A percentile compares a stretch with the other conserved stretches of the same genome.
These are phyloP conservation scores for Panicum virgatum DNA, from an alignment of 202 grass and related monocot genomes.

Conservation along the genomic window DNA sequence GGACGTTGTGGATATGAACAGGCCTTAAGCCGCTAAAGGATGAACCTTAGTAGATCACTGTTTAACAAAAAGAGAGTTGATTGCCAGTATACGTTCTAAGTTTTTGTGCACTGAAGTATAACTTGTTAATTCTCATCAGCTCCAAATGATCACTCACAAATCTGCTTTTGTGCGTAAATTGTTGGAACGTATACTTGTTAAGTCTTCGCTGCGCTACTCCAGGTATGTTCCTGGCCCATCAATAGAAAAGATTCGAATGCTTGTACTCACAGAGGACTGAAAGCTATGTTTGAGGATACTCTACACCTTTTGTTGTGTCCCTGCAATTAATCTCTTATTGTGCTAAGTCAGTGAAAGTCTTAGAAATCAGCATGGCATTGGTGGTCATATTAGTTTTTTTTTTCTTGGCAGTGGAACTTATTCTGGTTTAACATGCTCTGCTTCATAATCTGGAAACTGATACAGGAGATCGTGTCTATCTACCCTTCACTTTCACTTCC, in stretches of 20 bases:
- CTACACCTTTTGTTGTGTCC: conserved; percentile 4
- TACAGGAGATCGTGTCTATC: conserved; percentile 86
- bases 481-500: conserved; percentile 86
- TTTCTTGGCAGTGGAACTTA: background rate
- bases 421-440: conserved; percentile 17
- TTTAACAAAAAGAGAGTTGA: no score
- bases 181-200: no score
- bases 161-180: no score
- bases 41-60: no score
- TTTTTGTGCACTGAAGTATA: no score
- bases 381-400: conserved; percentile 6
- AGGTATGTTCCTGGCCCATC: conserved; percentile 43
- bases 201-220: conserved; percentile 76
- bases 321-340: background rate
- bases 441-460: conserved; percentile 31
- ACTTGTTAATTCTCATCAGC: no score
- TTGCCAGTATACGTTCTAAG: no score
- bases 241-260: background rate
- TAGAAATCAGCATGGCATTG: background rate
- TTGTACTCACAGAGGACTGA: background rate
- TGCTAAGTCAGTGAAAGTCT: background rate
- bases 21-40: no score
- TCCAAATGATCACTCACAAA: no score
- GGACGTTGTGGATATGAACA: no score
- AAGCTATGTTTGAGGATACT: background rate